Base-by-base conservation (phyloP, 495 filamentous ascomycete genomes). In the Annulohypoxylon maeteangense region DNA sequence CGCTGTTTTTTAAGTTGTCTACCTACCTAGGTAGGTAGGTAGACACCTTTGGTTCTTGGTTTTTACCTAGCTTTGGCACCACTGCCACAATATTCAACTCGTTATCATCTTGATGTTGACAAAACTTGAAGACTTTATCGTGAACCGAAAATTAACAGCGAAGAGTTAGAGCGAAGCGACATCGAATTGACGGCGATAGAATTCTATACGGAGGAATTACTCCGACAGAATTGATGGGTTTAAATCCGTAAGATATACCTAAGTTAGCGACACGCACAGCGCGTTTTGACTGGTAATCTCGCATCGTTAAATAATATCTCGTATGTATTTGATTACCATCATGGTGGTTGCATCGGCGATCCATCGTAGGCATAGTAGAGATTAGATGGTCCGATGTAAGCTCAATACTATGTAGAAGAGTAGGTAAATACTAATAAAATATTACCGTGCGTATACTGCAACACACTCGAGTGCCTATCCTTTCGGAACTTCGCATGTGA, bases 271-370 rank as follows among this genome's bases (percentile, higher is more conserved):
- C 7, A 23, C 34, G 53, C 31, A 38, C 0, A 31, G 23, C 6
- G 23, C 36, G 63, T 45, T 53, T 38, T 64, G 32, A 58, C 59
- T 48, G 45, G 53, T 53, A 62, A 56, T 57, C 68, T 51, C 56
- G 63, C 22, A 36, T 40, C 60, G 60, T 67, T 63, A 54, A 72
- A 44, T 55, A 50, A 64, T 44, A 67, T 64, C 69, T 72, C 69
- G 69, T 72, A 67, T 72, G 58, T 1, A 67, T 72, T 67, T 72
- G 59, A 72, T 68, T 72, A 57, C 47, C 55, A 53, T 42, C 7
- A 48, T 23, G 23, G 27, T 34, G 34, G 64, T 53, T 67, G 63
- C 58, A 59, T 71, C 47, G 51, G 38, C 57, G 59, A 72, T 67
- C 63, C 68, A 58, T 53, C 53, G 50, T 62, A 57, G 62, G 38